A percentile compares a stretch with the other conserved stretches of the same genome.
phyloP scores from a whole-genome alignment of 495 filamentous ascomycete species.

The Xylaria sp. region DNA sequence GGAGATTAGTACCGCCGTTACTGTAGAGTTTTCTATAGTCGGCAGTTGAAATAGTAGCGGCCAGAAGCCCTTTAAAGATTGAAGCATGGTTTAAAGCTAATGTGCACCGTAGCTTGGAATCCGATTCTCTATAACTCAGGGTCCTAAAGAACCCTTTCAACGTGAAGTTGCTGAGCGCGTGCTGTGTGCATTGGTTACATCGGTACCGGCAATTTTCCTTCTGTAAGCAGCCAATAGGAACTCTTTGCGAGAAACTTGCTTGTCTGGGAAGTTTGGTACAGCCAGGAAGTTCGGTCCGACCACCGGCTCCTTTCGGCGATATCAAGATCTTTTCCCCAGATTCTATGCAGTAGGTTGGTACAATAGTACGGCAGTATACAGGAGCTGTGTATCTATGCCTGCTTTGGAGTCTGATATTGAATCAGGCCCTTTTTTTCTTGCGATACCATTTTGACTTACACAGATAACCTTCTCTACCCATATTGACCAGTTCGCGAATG shows the following conservation, averaged over 20 bases:
- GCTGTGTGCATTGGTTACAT: constrained; percentile 3
- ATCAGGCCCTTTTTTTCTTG: no score
- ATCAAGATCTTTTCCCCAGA: constrained; percentile 17
- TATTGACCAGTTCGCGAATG: not conserved
- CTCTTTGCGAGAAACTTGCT: constrained; percentile 13
- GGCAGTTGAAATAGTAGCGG: constrained; percentile 22
- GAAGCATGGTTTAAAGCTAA: not conserved
- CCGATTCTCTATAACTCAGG: not conserved
- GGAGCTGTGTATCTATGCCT: not conserved
- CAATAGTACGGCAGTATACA: no score
- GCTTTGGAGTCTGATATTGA: not conserved
- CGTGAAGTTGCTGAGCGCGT: constrained; percentile 5
- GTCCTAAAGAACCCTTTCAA: not conserved
- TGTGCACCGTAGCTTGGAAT: constrained; percentile 3
- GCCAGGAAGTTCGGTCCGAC: constrained; percentile 26
- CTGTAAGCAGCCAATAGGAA: constrained; percentile 22
- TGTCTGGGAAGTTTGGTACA: constrained; percentile 7
- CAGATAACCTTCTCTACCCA: not conserved
- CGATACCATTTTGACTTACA: constrained; percentile 20
- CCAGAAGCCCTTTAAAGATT: not conserved
- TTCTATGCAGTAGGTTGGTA: not conserved
- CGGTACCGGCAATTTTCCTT: not conserved
- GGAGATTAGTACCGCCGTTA: constrained; percentile 12
- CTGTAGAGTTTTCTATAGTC: constrained; percentile 6
- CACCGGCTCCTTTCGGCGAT: constrained; percentile 29